Evolutionary conservation across 495 filamentous ascomycete species (phyloP), one percentile per base, ranked within the genome.

Genomic region (Penicillium paxilli): DNA sequence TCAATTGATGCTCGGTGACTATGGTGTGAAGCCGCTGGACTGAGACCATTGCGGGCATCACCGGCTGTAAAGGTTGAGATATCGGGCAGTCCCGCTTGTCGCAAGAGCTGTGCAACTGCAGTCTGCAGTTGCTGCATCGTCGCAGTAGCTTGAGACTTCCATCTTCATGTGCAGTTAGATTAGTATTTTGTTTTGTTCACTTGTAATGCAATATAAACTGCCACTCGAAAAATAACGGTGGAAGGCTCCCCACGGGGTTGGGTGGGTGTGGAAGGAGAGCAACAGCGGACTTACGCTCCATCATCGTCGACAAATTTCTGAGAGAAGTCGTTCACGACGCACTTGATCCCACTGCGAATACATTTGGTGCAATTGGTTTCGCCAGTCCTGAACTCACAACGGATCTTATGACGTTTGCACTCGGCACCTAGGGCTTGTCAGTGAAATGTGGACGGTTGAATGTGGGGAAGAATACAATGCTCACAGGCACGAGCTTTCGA

Each of bases 291-390:
- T 58, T 52, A 78, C 75, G 69, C 52, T 25, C 70, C 68, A 62
- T 78, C 75, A 49, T 78, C 75, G 40, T 78, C 73, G 42, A 78
- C 75, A 30, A 78, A 78, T 49, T 78, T 78, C 38, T 76, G 75
- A 22, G 75, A 78, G 56, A 78, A 78, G 59, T 78, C 75, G 41
- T 78, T 78, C 30, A 78, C 69, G 12, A 76, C 66, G 49, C 75
- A 78, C 58, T 76, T 78, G 22, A 78, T 74, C 14, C 75, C 73
- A 38, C 73, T 76, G 41, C 75, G 75, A 16, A 68, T 53, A 55
- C 75, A 78, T 64, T 78, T 78, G 5, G 67, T 73, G 50, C 75
- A 78, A 47, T 64, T 76, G 11, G 65, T 47, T 44, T 76, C 75
- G 2, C 75, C 75, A 2, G 68, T 23, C 44, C 68, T 68, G 52